Conservation (phyloP, 1,139 yeast species). For the Debaryomyces udenii region DNA sequence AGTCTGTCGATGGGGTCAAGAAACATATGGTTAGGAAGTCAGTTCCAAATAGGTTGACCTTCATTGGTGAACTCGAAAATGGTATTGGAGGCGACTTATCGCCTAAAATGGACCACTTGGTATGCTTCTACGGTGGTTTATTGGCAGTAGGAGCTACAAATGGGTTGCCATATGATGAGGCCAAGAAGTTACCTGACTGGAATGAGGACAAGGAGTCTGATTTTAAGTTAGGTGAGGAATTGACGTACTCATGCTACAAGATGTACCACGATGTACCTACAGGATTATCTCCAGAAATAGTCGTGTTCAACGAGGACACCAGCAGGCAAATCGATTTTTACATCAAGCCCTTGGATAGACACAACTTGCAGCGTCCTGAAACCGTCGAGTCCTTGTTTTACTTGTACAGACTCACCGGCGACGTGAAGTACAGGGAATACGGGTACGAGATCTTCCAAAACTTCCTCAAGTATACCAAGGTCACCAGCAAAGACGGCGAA, state of each 20-base stretch:
- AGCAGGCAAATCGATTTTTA: slow-evolving; percentile 52
- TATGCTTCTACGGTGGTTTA: slow-evolving; percentile 90
- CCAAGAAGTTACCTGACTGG: slow-evolving; percentile 39
- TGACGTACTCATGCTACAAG: slow-evolving; percentile 80
- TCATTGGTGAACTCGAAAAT: slow-evolving; percentile 74
- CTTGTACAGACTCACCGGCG: slow-evolving; percentile 79
- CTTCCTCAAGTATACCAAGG: slow-evolving; percentile 61
- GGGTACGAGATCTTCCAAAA: slow-evolving; percentile 84
- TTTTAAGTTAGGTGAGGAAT: slow-evolving; percentile 69
- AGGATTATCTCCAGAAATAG: slow-evolving; percentile 89
- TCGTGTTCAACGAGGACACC: slow-evolving; percentile 61
- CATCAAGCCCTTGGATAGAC: slow-evolving; percentile 73
- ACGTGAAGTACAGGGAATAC: slow-evolving; percentile 82
- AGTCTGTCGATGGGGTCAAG: slow-evolving; percentile 71
- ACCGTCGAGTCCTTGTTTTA: slow-evolving; percentile 88
- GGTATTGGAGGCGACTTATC: slow-evolving; percentile 66
- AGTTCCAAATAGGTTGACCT: slow-evolving; percentile 63
- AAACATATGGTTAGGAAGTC: slow-evolving; percentile 65
- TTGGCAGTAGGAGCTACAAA: slow-evolving; percentile 85
- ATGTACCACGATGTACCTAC: slow-evolving; percentile 76
- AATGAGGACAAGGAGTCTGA: slow-evolving; percentile 47
- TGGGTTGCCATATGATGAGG: slow-evolving; percentile 59
- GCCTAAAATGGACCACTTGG: slow-evolving; percentile 92
- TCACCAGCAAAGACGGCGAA: slow-evolving; percentile 54
- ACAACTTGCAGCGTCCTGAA: slow-evolving; percentile 91